Percentiles rank a stretch among this genome's conserved stretches.
These are phyloP conservation scores for Marasmius sp. DNA, from an alignment of 1,284 basidiomycete species.

Conservation along the genomic window DNA sequence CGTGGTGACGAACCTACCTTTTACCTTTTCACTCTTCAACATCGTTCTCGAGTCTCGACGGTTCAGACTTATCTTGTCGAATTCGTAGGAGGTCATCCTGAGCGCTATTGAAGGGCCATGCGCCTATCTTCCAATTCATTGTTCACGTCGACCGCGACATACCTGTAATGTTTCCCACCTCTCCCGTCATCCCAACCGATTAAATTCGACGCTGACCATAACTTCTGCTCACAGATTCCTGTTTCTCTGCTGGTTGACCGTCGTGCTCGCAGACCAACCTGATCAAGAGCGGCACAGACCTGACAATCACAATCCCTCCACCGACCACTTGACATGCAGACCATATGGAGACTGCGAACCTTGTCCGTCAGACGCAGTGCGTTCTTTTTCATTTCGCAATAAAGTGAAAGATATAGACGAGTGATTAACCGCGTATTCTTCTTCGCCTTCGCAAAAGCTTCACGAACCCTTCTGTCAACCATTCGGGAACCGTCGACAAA, in stretches of 20 bases:
- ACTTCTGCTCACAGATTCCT: neutral
- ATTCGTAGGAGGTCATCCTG: too few relatives aligned
- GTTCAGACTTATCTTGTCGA: too few relatives aligned
- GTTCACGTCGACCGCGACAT: too few relatives aligned
- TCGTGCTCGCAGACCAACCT: neutral
- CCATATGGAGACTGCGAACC: slow-evolving; percentile 83
- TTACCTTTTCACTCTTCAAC: neutral
- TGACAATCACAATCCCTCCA: slow-evolving; percentile 15
- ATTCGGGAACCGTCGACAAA: slow-evolving; percentile 83
- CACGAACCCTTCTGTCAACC: slow-evolving; percentile 88
- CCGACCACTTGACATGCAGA: slow-evolving; percentile 51
- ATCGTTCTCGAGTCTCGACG: too few relatives aligned
- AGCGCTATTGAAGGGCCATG: too few relatives aligned
- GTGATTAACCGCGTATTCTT: neutral
- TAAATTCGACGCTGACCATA: neutral
- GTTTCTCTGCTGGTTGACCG: neutral
- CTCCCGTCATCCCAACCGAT: too few relatives aligned
- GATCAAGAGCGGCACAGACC: neutral
- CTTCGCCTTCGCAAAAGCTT: slow-evolving; percentile 43
- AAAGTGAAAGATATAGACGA: neutral
- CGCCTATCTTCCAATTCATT: too few relatives aligned
- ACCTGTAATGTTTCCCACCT: too few relatives aligned
- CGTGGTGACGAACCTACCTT: neutral
- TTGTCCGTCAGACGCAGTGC: slow-evolving; percentile 77
- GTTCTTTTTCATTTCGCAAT: slow-evolving; percentile 27